Percentiles rank a stretch among this genome's conserved stretches.
These are phyloP conservation scores for Suhomyces maxii DNA, from an alignment of 1,139 yeast species.

Conservation along the genomic window DNA sequence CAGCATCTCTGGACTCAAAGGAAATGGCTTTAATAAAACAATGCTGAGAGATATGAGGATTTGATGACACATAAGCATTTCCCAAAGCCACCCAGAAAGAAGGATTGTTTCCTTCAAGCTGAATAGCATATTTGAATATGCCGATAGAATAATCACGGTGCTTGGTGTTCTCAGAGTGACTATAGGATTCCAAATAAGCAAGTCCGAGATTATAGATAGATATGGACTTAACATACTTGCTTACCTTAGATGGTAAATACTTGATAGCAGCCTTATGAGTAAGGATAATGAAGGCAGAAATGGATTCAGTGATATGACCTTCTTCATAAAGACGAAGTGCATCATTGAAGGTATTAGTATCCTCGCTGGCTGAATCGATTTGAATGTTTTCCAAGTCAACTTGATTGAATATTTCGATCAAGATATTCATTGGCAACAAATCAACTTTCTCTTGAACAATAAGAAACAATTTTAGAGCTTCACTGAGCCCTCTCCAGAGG, in stretches of 20 bases:
- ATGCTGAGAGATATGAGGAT: conserved; percentile 82
- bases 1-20: conserved; percentile 65
- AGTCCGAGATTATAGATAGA: conserved; percentile 71
- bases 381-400: conserved; percentile 10
- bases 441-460: conserved; percentile 44
- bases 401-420: conserved; percentile 33
- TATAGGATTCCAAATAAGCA: conserved; percentile 53
- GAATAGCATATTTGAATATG: conserved; percentile 65
- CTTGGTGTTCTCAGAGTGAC: conserved; percentile 26
- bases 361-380: conserved; percentile 7
- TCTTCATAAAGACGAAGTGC: conserved; percentile 14
- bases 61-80: conserved; percentile 56
- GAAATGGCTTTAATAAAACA: conserved; percentile 83
- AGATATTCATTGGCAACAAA: conserved; percentile 43
- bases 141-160: conserved; percentile 52
- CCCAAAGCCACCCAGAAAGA: conserved; percentile 86
- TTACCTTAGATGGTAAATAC: conserved; percentile 31
- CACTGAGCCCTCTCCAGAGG: conserved; percentile 57
- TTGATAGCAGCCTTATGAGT: conserved; percentile 28
- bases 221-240: conserved; percentile 58
- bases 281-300: conserved; percentile 27
- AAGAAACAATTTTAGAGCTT: conserved; percentile 47
- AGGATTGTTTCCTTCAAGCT: conserved; percentile 65
- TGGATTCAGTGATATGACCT: conserved; percentile 20
- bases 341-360: conserved; percentile 9